Evolutionary conservation across 129 eudicot species (phyloP).

Genomic region (Sambucus nigra): DNA sequence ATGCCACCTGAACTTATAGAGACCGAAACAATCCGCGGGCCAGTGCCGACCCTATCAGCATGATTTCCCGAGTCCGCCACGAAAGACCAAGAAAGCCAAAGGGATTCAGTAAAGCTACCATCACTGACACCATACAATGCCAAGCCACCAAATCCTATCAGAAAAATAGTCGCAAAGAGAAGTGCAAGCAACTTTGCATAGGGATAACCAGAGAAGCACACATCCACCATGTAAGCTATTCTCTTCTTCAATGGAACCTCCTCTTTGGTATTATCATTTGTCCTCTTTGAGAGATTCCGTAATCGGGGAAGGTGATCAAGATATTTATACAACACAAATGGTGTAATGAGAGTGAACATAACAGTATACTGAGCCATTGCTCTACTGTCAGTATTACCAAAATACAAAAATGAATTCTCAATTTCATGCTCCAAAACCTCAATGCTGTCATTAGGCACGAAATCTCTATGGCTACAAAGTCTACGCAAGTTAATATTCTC

Average conservation of each 20-base stretch:
- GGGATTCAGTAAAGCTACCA: constrained; percentile 72
- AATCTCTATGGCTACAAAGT: constrained; percentile 27
- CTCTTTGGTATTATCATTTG: constrained; percentile 44
- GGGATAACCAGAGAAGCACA: constrained; percentile 90
- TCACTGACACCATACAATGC: constrained; percentile 89
- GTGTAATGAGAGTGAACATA: constrained; percentile 56
- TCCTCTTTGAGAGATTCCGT: constrained; percentile 38
- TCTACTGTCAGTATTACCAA: constrained; percentile 43
- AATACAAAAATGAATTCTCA: constrained; percentile 27
- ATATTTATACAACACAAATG: constrained; percentile 69
- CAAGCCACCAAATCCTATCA: constrained; percentile 95
- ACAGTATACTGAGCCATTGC: constrained; percentile 59
- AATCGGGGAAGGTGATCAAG: constrained; percentile 66
- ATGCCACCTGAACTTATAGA: constrained; percentile 94
- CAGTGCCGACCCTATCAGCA: constrained; percentile 92
- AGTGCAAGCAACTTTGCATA: constrained; percentile 96
- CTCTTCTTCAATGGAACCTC: constrained; percentile 92
- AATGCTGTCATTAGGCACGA: constrained; percentile 12
- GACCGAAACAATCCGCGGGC: constrained; percentile 88
- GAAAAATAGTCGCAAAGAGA: constrained; percentile 87
- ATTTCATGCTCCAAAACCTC: constrained; percentile 24
- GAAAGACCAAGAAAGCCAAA: constrained; percentile 97
- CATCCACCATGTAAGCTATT: constrained; percentile 85
- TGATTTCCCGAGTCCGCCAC: constrained; percentile 98
- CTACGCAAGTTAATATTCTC: constrained; percentile 35